These are phyloP conservation scores for Botrytis galanthina DNA, from an alignment of 2,329 filamentous ascomycete species.

Conservation along the genomic window DNA sequence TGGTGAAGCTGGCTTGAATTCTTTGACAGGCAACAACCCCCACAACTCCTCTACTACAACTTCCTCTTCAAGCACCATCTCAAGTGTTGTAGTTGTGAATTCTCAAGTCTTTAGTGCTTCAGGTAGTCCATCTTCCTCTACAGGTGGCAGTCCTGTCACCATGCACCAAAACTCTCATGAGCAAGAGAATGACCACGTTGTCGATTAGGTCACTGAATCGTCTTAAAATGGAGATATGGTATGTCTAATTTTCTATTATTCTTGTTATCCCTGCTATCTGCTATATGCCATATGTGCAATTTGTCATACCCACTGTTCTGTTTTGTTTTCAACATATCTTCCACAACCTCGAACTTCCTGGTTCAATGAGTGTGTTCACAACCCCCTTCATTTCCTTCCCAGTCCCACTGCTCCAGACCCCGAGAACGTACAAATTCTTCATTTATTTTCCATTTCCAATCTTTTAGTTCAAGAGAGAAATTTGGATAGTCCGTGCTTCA, in stretches of 20 bases:
- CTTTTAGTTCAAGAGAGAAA: background rate
- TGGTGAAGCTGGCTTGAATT: background rate
- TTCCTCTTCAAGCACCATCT: background rate
- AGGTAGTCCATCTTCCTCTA: background rate
- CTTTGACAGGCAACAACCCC: background rate
- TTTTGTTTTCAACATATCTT: background rate
- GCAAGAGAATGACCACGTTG: background rate
- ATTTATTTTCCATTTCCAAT: background rate
- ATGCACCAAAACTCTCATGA: background rate
- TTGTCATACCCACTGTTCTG: background rate
- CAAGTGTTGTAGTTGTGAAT: too few relatives aligned
- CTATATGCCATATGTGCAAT: background rate
- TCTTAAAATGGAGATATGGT: background rate
- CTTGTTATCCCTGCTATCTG: background rate
- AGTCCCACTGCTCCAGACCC: rapidly evolving
- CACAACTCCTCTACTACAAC: too few relatives aligned
- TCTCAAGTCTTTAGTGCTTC: too few relatives aligned
- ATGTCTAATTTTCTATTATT: background rate
- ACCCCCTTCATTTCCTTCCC: background rate
- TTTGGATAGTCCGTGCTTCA: background rate
- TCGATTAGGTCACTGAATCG: background rate
- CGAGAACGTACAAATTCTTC: background rate
- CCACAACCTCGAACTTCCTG: background rate
- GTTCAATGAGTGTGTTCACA: background rate
- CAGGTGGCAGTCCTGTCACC: background rate